Evolutionary conservation across 2,329 filamentous ascomycete genomes (phyloP), one percentile per base, ranked within the genome.

Genomic region (Sporothrix pseudoabietina): DNA sequence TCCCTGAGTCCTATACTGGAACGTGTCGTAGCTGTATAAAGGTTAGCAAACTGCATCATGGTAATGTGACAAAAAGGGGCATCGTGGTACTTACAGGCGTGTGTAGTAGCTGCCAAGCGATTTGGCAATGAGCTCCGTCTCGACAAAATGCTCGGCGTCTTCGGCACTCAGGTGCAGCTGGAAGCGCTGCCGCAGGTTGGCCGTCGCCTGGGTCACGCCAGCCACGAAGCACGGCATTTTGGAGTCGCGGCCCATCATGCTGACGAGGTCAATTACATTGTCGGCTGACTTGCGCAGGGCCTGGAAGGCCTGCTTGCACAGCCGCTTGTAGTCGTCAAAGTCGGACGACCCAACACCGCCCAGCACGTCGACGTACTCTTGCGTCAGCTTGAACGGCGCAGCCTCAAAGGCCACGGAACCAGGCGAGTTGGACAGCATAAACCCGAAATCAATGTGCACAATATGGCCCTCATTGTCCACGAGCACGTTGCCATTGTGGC

Each of bases 401-500:
- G 93, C 93, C 82, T 96, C 93, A 78, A 96, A 96, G 2, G 92
- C 92, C 79, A 96, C 92, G 9, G 90, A 92, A 0, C 93, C 93
- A 0, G 93, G 93, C 0, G 92, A 94, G 81, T 96, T 96, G 65
- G 92, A 94, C 47, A 96, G 85, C 92, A 96, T 95, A 80, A 96
- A 96, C 72, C 93, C 93, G 81, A 96, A 96, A 81, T 96, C 93
- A 75, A 96, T 96, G 79, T 96, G 93, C 75, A 96, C 90, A 73
- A 95, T 94, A 79, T 96, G 93, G 10, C 93, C 93, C 80, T 93
- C 91, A 78, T 92, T 94, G 81, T 95, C 93, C 78, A 96, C 92
- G 74, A 96, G 86, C 16, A 96, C 91, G 78, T 96, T 96, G 72
- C 93, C 93, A 79, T 96, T 96, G 80, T 96, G 93, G 14, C 93